These are phyloP conservation scores for Silene coronaria DNA, from an alignment of 179 eudicot genomes.

Conservation along the genomic window DNA sequence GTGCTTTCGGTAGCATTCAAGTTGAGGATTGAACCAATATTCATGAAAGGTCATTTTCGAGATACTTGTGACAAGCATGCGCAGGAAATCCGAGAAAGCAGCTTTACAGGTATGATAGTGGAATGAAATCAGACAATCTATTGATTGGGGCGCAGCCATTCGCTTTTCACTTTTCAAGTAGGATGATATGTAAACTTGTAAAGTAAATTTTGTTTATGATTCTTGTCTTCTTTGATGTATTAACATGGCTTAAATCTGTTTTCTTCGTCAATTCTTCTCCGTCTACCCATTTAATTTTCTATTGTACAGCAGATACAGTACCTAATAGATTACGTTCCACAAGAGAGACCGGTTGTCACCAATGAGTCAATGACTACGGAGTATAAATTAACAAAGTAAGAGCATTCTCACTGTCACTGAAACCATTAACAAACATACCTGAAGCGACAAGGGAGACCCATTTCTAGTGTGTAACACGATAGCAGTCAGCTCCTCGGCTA, in stretches of 20 bases:
- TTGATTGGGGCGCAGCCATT: neutral
- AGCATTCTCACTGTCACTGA: too few species aligned
- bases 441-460: too few species aligned
- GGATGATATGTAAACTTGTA: neutral
- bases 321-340: too few species aligned
- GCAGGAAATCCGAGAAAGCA: neutral
- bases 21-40: slow-evolving; percentile 20
- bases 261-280: neutral
- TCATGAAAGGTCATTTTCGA: neutral
- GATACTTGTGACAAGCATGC: neutral
- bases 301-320: too few species aligned
- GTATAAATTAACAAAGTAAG: too few species aligned
- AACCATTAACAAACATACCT: too few species aligned
- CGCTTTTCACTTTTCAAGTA: too few species aligned
- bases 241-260: neutral
- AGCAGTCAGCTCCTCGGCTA: too few species aligned
- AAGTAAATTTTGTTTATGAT: neutral
- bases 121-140: neutral
- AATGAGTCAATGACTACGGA: too few species aligned
- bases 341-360: too few species aligned
- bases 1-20: slow-evolving; percentile 32
- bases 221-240: neutral
- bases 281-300: neutral
- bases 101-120: neutral
- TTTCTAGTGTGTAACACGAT: too few species aligned